These are phyloP conservation scores for Gloeopeniophorella convolvens DNA, from an alignment of 768 basidiomycete genomes.

Conservation along the genomic window DNA sequence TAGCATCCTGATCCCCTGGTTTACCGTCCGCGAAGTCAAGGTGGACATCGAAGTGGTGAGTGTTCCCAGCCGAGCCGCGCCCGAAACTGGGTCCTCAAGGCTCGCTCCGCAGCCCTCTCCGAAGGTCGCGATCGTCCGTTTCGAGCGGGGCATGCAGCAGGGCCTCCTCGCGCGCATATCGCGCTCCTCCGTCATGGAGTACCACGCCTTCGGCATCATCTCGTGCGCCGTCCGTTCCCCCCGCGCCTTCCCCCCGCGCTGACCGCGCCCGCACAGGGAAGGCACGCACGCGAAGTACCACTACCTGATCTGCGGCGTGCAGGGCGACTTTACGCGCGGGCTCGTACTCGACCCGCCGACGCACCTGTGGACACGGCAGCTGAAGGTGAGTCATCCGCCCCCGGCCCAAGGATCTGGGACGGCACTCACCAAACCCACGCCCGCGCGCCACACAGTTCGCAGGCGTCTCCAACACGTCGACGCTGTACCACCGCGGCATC, in stretches of 20 bases:
- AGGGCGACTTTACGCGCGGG: constrained; percentile 72
- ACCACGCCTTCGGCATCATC: constrained; percentile 76
- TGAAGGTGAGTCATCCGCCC: constrained; percentile 47
- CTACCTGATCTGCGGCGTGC: constrained; percentile 77
- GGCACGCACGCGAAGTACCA: constrained; percentile 68
- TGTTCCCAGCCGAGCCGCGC: background rate
- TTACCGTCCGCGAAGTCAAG: constrained; percentile 62
- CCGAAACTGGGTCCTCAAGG: background rate
- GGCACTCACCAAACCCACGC: constrained; percentile 2
- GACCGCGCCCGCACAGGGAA: constrained; percentile 39
- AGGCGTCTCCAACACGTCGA: constrained; percentile 75
- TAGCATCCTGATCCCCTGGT: constrained; percentile 70
- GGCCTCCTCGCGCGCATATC: constrained; percentile 70
- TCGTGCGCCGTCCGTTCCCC: constrained; percentile 41
- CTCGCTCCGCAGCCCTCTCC: constrained; percentile 52
- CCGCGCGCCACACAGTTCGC: constrained; percentile 48
- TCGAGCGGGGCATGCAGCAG: constrained; percentile 81
- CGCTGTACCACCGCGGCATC: constrained; percentile 72
- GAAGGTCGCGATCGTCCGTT: constrained; percentile 73
- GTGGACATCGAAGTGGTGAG: constrained; percentile 72
- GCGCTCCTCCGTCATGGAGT: constrained; percentile 69
- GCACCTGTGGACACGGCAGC: constrained; percentile 70
- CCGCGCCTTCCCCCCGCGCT: constrained; percentile 13
- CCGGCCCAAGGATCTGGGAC: background rate
- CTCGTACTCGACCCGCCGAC: constrained; percentile 66